Conservation (phyloP, 2,329 filamentous ascomycete species). For the Aspergillus piperis region DNA sequence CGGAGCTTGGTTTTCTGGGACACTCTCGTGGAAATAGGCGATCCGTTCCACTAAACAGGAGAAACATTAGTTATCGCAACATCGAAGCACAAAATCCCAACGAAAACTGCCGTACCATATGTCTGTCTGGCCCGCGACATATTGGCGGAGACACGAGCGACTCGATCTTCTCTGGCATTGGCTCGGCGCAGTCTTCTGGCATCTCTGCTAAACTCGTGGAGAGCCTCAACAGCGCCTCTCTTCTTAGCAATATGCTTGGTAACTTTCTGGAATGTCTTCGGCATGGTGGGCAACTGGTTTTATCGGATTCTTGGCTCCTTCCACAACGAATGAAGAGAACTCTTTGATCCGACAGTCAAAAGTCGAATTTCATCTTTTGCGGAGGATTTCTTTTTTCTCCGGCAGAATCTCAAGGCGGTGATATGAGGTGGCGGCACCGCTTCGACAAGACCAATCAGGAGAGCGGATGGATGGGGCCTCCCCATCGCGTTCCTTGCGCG, state of each 20-base stretch:
- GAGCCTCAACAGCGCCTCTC: slow-evolving; percentile 68
- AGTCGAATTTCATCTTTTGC: slow-evolving; percentile 7
- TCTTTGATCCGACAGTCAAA: background rate
- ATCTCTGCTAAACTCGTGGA: slow-evolving; percentile 89
- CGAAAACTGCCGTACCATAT: slow-evolving; percentile 55
- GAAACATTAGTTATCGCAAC: background rate
- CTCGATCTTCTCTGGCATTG: slow-evolving; percentile 75
- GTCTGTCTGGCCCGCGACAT: slow-evolving; percentile 74
- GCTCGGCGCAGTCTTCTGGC: slow-evolving; percentile 79
- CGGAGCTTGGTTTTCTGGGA: slow-evolving; percentile 40
- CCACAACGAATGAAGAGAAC: slow-evolving; percentile 4
- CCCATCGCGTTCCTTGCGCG: slow-evolving; percentile 36
- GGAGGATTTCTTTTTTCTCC: slow-evolving; percentile 28
- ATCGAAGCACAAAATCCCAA: slow-evolving; percentile 26
- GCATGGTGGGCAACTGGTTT: slow-evolving; percentile 56
- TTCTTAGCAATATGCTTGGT: slow-evolving; percentile 91
- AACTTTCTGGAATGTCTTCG: slow-evolving; percentile 76
- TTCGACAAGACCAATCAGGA: slow-evolving; percentile 21
- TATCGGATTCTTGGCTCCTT: background rate
- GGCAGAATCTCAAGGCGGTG: slow-evolving; percentile 40
- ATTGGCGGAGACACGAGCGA: slow-evolving; percentile 69
- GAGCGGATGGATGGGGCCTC: background rate
- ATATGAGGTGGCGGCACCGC: slow-evolving; percentile 11
- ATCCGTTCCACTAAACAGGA: slow-evolving; percentile 62
- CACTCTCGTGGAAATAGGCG: slow-evolving; percentile 69